phyloP scores from a whole-genome alignment of 306 rosid species.

The Cucurbita moschata region DNA sequence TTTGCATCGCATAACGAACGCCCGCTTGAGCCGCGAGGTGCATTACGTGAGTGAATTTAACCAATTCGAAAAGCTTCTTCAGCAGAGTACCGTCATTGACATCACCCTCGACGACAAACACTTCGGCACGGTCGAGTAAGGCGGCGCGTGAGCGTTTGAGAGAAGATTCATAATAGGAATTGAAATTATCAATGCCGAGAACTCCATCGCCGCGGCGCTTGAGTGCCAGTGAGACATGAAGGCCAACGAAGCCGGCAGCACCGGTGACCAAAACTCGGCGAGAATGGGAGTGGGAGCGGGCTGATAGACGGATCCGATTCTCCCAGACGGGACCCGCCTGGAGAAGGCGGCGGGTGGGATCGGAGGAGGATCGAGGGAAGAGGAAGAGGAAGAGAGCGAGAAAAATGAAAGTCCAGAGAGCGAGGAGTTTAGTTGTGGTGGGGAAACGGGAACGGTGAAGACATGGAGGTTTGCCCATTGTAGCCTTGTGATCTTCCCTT shows the following conservation, averaged over 20 bases:
- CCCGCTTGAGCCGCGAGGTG: conserved; percentile 36
- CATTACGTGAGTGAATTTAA: conserved; percentile 24
- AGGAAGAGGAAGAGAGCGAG: neutral
- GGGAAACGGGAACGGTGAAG: conserved; percentile 12
- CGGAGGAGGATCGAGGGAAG: neutral
- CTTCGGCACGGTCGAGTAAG: conserved; percentile 7
- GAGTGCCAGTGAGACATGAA: conserved; percentile 21
- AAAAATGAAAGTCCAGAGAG: conserved; percentile 4
- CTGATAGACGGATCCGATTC: neutral
- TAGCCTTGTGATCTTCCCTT: neutral
- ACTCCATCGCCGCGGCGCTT: conserved; percentile 24
- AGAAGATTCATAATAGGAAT: conserved; percentile 14
- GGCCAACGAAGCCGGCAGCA: conserved; percentile 28
- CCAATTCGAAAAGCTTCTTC: conserved; percentile 9
- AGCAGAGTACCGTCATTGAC: conserved; percentile 11
- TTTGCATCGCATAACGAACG: conserved; percentile 24
- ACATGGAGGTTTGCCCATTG: neutral
- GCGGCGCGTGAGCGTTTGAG: conserved; percentile 17
- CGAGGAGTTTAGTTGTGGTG: conserved; percentile 10
- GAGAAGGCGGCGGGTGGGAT: conserved; percentile 12
- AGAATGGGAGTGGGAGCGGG: neutral
- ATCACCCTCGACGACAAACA: conserved; percentile 21
- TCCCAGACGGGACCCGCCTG: conserved; percentile 16
- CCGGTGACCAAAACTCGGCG: conserved; percentile 20
- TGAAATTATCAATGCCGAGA: conserved; percentile 28